A percentile compares a stretch with the other conserved stretches of the same genome.
Conservation (phyloP, 2,329 filamentous ascomycete species). For the Intubia oerlemansii region DNA sequence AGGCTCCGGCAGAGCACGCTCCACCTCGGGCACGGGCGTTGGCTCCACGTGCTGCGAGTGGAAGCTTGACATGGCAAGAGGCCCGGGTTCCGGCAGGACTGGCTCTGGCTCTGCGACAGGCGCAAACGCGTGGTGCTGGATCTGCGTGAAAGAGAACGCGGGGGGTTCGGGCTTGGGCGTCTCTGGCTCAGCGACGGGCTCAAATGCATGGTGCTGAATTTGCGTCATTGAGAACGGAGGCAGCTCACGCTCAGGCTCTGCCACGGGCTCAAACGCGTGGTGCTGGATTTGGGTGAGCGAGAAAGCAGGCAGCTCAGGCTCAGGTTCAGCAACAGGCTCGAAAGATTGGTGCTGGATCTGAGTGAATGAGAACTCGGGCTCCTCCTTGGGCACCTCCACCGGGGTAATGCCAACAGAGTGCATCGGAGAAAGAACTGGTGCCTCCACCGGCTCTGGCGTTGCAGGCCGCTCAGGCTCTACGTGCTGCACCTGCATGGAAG, state of each 20-base stretch:
- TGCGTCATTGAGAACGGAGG: too few species aligned
- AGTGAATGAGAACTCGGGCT: too few species aligned
- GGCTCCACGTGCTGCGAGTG: conserved; percentile 12
- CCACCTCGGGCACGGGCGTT: conserved; percentile 1
- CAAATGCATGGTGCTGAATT: too few species aligned
- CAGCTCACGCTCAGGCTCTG: too few species aligned
- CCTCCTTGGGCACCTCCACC: conserved; percentile 3
- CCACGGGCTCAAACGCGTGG: too few species aligned
- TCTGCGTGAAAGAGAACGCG: conserved; percentile 16
- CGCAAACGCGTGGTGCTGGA: conserved; percentile 18
- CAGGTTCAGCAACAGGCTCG: too few species aligned
- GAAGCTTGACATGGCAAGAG: conserved; percentile 16
- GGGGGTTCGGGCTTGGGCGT: too few species aligned
- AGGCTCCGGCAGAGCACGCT: neutral
- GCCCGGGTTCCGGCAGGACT: conserved; percentile 5
- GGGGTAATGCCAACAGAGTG: conserved; percentile 4
- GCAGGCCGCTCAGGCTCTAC: conserved; percentile 2
- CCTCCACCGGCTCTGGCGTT: conserved; percentile 1
- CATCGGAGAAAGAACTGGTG: conserved; percentile 4
- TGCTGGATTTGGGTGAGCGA: too few species aligned
- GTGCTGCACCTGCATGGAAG: conserved; percentile 3
- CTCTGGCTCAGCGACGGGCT: too few species aligned
- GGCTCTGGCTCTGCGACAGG: conserved; percentile 5
- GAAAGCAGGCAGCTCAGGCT: too few species aligned
- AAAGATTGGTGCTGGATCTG: too few species aligned